Percentiles rank a stretch among this genome's conserved stretches.
Evolutionary conservation across 2,329 filamentous ascomycete genomes (phyloP).

Genomic region (Dothistroma pini): DNA sequence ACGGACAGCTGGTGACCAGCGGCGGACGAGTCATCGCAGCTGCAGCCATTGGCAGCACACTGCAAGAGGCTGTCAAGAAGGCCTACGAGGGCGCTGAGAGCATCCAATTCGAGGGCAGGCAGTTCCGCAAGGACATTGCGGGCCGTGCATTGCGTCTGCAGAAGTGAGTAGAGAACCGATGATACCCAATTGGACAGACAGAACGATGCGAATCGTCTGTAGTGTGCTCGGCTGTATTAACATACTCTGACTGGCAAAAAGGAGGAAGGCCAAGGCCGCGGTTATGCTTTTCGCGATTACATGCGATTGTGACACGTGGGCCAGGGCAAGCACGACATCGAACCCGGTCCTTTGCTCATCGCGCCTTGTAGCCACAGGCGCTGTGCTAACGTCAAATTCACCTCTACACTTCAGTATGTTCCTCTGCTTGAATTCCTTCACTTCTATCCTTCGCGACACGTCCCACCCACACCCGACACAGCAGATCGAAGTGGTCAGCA

Average conservation of each 20-base stretch:
- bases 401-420: background rate
- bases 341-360: too few species aligned
- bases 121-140: slow-evolving; percentile 90
- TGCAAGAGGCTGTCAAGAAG: slow-evolving; percentile 78
- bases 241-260: too few species aligned
- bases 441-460: background rate
- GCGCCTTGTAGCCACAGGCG: background rate
- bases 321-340: background rate
- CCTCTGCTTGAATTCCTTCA: background rate
- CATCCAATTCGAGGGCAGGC: slow-evolving; percentile 84
- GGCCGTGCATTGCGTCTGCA: slow-evolving; percentile 40
- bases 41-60: slow-evolving; percentile 71
- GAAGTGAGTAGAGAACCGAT: background rate
- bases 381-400: background rate
- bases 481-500: too few species aligned
- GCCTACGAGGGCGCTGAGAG: slow-evolving; percentile 80
- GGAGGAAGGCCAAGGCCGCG: too few species aligned
- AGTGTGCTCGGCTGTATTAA: too few species aligned
- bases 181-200: background rate
- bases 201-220: background rate
- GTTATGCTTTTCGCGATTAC: background rate
- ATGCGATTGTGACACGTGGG: background rate
- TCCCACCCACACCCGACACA: background rate
- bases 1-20: slow-evolving; percentile 65
- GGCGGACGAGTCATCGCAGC: slow-evolving; percentile 92